Base-by-base conservation (phyloP, 2,329 filamentous ascomycete species). In the Eutypella sp. region DNA sequence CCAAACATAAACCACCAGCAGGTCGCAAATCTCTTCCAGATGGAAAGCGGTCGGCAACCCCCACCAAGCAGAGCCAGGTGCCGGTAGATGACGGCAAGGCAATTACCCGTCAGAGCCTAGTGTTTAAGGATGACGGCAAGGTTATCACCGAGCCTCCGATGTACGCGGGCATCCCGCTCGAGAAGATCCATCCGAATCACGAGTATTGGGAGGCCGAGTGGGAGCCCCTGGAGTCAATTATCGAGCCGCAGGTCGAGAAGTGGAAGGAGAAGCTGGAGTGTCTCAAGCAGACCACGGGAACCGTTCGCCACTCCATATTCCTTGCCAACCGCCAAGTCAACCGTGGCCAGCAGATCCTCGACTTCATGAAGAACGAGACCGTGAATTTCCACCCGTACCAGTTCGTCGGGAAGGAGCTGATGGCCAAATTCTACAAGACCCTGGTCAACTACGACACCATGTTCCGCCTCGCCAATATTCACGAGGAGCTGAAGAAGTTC, bases 171-270 rank as follows among this genome's bases (percentile, higher is more conserved):
- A 75, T 79, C 1, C 78, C 78, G 1, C 51, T 80, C 2, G 69
- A 64, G 31, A 77, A 76, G 56, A 78, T 81, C 41, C 60, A 69
- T 34, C 62, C 68, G 15, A 60, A 55, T 7, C 72, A 81, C 34
- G 71, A 74, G 0, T 81, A 81, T 57, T 82, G 78, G 78, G 76
- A 81, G 13, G 58, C 68, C 0, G 67, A 69, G 4, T 82, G 78
- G 78, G 67, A 68, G 10, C 60, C 71, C 3, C 61, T 79, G 4
- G 68, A 69, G 45, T 57, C 59, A 1, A 51, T 69, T 6, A 70
- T 79, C 7, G 62, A 68, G 37, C 65, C 68, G 1, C 65, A 71
- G 29, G 61, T 78, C 7, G 63, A 70, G 6, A 68, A 67, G 33
- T 79, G 76, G 74, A 65, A 66, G 18, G 66, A 69, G 27, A 79